These are phyloP conservation scores for Trichodelitschia bisporula DNA, from an alignment of 495 filamentous ascomycete genomes.

Conservation along the genomic window DNA sequence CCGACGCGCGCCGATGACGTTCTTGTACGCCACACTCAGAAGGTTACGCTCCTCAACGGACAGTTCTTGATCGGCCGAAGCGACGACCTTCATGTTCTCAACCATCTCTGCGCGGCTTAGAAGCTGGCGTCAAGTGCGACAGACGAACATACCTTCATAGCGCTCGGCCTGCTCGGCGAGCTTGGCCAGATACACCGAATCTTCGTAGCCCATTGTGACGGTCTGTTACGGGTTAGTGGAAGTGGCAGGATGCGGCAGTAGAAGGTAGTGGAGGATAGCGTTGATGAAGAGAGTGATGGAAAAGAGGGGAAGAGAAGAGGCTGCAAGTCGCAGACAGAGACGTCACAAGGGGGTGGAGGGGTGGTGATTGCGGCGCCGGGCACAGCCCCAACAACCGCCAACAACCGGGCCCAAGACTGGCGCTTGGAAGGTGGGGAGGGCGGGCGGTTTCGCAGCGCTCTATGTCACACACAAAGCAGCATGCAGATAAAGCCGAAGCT, in stretches of 20 bases:
- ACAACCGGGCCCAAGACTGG: too few relatives aligned
- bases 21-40: constrained; percentile 98
- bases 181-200: constrained; percentile 98
- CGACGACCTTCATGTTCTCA: constrained; percentile 99
- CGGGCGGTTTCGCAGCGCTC: too few relatives aligned
- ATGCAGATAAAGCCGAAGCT: too few relatives aligned
- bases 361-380: background rate
- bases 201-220: constrained; percentile 91
- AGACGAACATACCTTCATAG: constrained; percentile 71
- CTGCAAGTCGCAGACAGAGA: background rate
- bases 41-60: constrained; percentile 98
- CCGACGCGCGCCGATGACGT: constrained; percentile 94
- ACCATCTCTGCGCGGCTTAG: constrained; percentile 60
- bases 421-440: too few relatives aligned
- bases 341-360: background rate
- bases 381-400: background rate
- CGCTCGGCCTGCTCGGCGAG: constrained; percentile 99
- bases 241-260: too few relatives aligned
- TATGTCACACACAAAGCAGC: too few relatives aligned
- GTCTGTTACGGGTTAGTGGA: background rate
- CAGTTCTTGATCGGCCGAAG: constrained; percentile 88
- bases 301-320: background rate
- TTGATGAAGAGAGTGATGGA: background rate
- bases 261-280: too few relatives aligned
- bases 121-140: background rate